Percentiles rank a stretch among this genome's conserved stretches.
These are phyloP conservation scores for Afroboletus lepidellus DNA, from an alignment of 1,284 basidiomycete species.

Conservation along the genomic window DNA sequence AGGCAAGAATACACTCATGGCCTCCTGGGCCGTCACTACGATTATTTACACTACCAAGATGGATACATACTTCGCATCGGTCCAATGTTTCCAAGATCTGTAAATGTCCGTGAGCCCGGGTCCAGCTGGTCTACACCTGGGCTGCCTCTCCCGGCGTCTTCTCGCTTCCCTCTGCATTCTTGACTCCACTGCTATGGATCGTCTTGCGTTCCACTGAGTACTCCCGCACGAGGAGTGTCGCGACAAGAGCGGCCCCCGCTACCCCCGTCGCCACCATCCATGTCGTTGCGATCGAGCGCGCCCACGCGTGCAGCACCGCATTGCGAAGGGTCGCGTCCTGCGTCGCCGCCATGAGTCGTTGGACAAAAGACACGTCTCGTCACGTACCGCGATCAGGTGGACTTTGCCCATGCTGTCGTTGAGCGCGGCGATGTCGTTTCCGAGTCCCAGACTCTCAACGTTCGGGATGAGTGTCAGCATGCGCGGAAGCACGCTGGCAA, in stretches of 20 bases:
- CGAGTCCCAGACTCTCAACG: conserved; percentile 34
- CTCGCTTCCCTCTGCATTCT: conserved; percentile 9
- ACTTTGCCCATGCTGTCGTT: conserved; percentile 54
- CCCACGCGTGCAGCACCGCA: conserved; percentile 68
- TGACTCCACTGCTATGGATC: conserved; percentile 39
- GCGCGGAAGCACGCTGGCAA: conserved; percentile 56
- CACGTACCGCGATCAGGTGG: conserved; percentile 56
- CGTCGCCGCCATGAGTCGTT: no score
- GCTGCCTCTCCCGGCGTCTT: not conserved
- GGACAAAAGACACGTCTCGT: conserved; percentile 35
- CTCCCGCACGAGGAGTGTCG: conserved; percentile 54
- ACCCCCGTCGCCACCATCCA: conserved; percentile 71
- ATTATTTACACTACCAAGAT: not conserved
- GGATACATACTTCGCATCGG: not conserved
- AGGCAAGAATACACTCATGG: no score
- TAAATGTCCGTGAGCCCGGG: not conserved
- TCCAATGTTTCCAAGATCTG: not conserved
- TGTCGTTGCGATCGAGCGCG: conserved; percentile 62
- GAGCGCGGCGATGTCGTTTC: conserved; percentile 51
- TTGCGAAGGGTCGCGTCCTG: conserved; percentile 49
- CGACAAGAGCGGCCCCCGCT: conserved; percentile 51
- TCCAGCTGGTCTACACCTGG: not conserved
- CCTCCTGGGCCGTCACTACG: no score
- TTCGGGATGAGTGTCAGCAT: conserved; percentile 51
- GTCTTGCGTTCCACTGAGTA: conserved; percentile 59